Evolutionary conservation across 1,284 basidiomycete species (phyloP).

Genomic region (Cystobasidium pallidum): DNA sequence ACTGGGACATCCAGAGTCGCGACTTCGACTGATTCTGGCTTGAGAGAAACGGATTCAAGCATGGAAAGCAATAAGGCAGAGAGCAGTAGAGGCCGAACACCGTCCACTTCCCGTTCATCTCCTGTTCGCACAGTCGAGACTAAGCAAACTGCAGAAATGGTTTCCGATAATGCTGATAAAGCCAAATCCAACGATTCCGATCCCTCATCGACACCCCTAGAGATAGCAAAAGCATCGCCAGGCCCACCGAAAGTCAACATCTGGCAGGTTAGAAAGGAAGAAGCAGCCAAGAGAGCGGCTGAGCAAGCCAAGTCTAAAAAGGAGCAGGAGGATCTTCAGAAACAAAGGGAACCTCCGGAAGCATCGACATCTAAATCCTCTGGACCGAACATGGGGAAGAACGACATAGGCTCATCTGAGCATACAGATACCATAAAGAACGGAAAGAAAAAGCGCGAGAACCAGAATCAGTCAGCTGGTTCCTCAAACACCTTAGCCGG

Average conservation of each 20-base stretch:
- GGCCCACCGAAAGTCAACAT: slow-evolving; percentile 43
- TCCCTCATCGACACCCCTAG: background rate
- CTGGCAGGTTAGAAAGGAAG: slow-evolving; percentile 33
- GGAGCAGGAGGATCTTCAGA: slow-evolving; percentile 15
- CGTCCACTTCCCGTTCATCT: background rate
- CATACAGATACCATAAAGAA: background rate
- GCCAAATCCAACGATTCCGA: background rate
- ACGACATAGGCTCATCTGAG: background rate
- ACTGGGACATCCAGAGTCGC: slow-evolving; percentile 8
- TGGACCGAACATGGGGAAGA: background rate
- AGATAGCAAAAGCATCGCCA: slow-evolving; percentile 2
- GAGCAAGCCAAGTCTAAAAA: slow-evolving; percentile 29
- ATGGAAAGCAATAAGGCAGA: slow-evolving; percentile 11
- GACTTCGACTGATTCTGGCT: slow-evolving; percentile 32
- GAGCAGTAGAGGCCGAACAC: background rate
- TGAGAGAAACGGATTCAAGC: slow-evolving; percentile 27
- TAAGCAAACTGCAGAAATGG: background rate
- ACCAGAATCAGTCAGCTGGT: background rate
- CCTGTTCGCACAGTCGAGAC: background rate
- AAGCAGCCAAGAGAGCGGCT: slow-evolving; percentile 28
- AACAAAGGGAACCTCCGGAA: background rate
- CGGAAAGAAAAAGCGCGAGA: slow-evolving; percentile 13
- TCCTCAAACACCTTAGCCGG: background rate
- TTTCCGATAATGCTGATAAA: background rate
- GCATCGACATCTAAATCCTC: slow-evolving; percentile 2